Evolutionary conservation across 2,329 filamentous ascomycete genomes (phyloP).

Genomic region (Xylariaceae sp.): DNA sequence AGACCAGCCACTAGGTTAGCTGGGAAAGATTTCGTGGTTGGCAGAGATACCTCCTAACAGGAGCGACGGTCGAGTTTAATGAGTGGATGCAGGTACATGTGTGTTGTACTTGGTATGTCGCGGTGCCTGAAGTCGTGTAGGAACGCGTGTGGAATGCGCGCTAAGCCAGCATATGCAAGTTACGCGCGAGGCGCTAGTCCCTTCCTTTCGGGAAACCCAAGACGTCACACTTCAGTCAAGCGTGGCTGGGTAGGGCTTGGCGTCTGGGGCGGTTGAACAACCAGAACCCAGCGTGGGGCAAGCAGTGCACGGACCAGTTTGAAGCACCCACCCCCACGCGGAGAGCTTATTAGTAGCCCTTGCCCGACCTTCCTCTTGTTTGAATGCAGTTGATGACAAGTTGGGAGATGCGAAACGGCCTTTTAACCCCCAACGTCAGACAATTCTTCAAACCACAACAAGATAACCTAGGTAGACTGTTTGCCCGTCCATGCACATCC

Average conservation of each 20-base stretch:
- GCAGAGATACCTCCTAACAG: slow-evolving; percentile 20
- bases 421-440: too few relatives aligned
- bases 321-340: too few relatives aligned
- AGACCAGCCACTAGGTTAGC: slow-evolving; percentile 13
- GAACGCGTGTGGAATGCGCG: slow-evolving; percentile 23
- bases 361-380: slow-evolving; percentile 6
- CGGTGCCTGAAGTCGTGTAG: slow-evolving; percentile 16
- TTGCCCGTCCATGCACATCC: background rate
- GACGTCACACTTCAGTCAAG: slow-evolving; percentile 20
- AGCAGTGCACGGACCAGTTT: background rate
- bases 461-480: too few relatives aligned
- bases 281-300: too few relatives aligned
- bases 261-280: too few relatives aligned
- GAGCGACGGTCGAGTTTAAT: slow-evolving; percentile 19
- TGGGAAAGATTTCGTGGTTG: slow-evolving; percentile 9
- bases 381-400: too few relatives aligned
- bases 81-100: slow-evolving; percentile 23
- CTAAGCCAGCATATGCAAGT: slow-evolving; percentile 14
- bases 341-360: too few relatives aligned
- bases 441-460: too few relatives aligned
- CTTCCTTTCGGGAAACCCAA: too few relatives aligned
- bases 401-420: too few relatives aligned
- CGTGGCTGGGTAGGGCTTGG: too few relatives aligned
- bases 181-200: slow-evolving; percentile 1
- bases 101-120: slow-evolving; percentile 2